phyloP scores from a whole-genome alignment of 257 asterid species.

The Jasminum sambac region DNA sequence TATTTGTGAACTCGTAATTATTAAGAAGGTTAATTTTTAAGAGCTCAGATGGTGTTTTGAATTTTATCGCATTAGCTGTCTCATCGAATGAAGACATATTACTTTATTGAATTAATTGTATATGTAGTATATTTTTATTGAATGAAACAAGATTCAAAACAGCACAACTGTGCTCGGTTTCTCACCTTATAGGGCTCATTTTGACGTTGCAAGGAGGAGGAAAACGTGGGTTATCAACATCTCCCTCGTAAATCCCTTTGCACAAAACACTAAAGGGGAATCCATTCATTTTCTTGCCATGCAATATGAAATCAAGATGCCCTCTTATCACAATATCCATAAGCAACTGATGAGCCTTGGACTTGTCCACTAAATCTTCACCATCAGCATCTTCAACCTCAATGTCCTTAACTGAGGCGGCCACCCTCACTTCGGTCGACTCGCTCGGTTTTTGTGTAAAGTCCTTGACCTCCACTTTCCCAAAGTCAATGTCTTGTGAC shows the following conservation, averaged over 20 bases:
- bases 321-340: slow-evolving; percentile 34
- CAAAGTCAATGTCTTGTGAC: slow-evolving; percentile 29
- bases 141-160: too few species aligned
- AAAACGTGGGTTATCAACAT: not conserved
- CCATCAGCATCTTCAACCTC: slow-evolving; percentile 35
- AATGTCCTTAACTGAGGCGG: slow-evolving; percentile 5
- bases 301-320: slow-evolving; percentile 25
- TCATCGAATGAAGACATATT: too few species aligned
- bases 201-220: not conserved
- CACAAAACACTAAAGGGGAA: not conserved
- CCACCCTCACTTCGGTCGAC: slow-evolving; percentile 21
- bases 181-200: slow-evolving; percentile 1
- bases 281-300: slow-evolving; percentile 23
- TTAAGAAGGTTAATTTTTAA: too few species aligned
- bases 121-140: too few species aligned
- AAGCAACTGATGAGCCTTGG: slow-evolving; percentile 25
- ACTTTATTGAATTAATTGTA: too few species aligned
- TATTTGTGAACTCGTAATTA: too few species aligned
- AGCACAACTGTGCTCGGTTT: too few species aligned
- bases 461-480: slow-evolving; percentile 18
- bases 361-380: slow-evolving; percentile 25
- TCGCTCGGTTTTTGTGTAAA: slow-evolving; percentile 28
- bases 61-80: too few species aligned
- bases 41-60: too few species aligned
- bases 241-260: not conserved